Conservation (phyloP, 1,139 yeast genomes). For the Candida sanyaensis region DNA sequence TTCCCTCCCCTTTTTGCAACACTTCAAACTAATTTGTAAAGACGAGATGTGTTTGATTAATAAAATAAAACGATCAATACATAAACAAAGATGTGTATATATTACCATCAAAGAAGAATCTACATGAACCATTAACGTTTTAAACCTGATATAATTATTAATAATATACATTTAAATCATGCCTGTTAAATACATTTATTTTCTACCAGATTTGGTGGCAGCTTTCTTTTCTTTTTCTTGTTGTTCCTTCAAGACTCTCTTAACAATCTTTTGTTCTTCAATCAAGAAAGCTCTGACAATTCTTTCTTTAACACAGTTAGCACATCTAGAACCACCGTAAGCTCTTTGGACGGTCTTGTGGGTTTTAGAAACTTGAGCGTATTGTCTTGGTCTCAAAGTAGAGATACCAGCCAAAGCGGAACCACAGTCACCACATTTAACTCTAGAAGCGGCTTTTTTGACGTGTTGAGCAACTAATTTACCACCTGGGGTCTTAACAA, state of each 20-base stretch:
- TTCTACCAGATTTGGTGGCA: slow-evolving; percentile 46
- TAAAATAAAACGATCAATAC: neutral
- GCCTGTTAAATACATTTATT: slow-evolving; percentile 25
- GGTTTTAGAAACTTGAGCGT: slow-evolving; percentile 92
- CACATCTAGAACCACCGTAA: slow-evolving; percentile 99
- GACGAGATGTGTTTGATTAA: too few relatives aligned
- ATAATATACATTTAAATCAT: slow-evolving; percentile 17
- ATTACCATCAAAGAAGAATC: slow-evolving; percentile 5
- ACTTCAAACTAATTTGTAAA: neutral
- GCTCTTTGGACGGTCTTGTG: slow-evolving; percentile 99
- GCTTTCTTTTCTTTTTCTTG: slow-evolving; percentile 79
- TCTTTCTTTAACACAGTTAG: slow-evolving; percentile 98
- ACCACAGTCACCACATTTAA: slow-evolving; percentile 99
- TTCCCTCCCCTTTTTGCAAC: slow-evolving; percentile 6
- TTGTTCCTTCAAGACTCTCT: slow-evolving; percentile 97
- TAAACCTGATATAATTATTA: slow-evolving; percentile 9
- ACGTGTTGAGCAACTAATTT: slow-evolving; percentile 96
- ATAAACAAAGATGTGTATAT: slow-evolving; percentile 1
- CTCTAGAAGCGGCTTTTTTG: slow-evolving; percentile 92
- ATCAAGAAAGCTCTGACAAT: slow-evolving; percentile 98
- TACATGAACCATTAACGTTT: slow-evolving; percentile 3
- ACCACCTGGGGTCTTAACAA: slow-evolving; percentile 99
- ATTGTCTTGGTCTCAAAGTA: slow-evolving; percentile 96
- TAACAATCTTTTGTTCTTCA: slow-evolving; percentile 99
- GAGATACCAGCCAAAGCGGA: slow-evolving; percentile 87